Conservation (phyloP, 2,329 filamentous ascomycete species). For the Cercospora nicotianae region DNA sequence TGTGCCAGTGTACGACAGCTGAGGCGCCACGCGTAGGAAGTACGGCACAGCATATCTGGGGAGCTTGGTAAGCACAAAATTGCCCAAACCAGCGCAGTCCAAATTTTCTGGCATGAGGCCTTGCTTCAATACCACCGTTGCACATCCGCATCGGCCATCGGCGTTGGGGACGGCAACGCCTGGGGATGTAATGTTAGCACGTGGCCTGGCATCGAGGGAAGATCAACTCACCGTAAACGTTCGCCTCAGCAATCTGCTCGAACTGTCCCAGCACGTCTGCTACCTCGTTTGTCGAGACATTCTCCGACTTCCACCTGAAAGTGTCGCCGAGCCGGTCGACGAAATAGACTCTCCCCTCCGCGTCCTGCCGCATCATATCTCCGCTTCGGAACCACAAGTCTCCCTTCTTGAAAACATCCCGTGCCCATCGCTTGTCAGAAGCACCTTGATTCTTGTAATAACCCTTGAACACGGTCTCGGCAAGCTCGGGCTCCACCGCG, state of each 20-base stretch:
- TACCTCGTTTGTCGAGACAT: conserved; percentile 60
- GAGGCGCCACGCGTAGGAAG: conserved; percentile 68
- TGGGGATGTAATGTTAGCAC: conserved; percentile 60
- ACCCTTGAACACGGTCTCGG: conserved; percentile 68
- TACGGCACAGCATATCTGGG: conserved; percentile 75
- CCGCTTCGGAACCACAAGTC: conserved; percentile 82
- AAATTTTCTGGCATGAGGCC: conserved; percentile 50
- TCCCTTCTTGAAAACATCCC: conserved; percentile 69
- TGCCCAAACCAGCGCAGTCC: conserved; percentile 60
- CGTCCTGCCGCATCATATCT: conserved; percentile 70
- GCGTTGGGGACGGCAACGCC: conserved; percentile 73
- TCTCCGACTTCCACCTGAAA: conserved; percentile 71
- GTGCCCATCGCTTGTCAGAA: conserved; percentile 70
- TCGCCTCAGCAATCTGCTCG: conserved; percentile 14
- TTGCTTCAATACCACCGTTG: conserved; percentile 60
- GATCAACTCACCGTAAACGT: conserved; percentile 1
- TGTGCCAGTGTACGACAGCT: conserved; percentile 71
- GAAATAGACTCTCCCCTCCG: conserved; percentile 73
- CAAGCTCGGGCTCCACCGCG: conserved; percentile 63
- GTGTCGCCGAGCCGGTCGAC: conserved; percentile 75
- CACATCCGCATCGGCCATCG: conserved; percentile 81
- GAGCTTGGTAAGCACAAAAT: conserved; percentile 58
- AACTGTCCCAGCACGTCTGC: conserved; percentile 64
- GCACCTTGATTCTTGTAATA: conserved; percentile 75
- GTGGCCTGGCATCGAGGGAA: background rate